Evolutionary conservation across 768 basidiomycete species (phyloP).

Genomic region (Leucogyrophana mollusca): DNA sequence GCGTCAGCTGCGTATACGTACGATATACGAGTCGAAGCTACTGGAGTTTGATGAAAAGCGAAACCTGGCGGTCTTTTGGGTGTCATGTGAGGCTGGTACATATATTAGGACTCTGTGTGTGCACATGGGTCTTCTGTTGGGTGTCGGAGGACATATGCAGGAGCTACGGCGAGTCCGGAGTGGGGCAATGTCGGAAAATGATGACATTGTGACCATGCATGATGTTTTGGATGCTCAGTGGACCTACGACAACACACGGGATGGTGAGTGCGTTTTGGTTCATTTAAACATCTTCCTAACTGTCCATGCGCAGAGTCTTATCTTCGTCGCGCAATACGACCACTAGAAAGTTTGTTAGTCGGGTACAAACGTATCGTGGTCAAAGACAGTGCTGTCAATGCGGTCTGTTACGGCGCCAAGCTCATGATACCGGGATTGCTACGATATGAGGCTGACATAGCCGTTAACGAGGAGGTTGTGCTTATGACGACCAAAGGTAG

Average conservation of each 20-base stretch:
- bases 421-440: conserved; percentile 99
- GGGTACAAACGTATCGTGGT: conserved; percentile 99
- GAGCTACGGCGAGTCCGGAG: conserved; percentile 92
- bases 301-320: conserved; percentile 76
- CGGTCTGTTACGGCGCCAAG: conserved; percentile 98
- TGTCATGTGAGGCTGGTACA: conserved; percentile 97
- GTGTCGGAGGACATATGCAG: conserved; percentile 99
- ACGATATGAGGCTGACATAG: conserved; percentile 94
- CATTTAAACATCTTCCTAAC: conserved; percentile 12
- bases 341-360: conserved; percentile 89
- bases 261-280: conserved; percentile 55
- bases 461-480: conserved; percentile 93
- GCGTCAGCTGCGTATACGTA: conserved; percentile 94
- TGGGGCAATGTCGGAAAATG: conserved; percentile 96
- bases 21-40: conserved; percentile 93
- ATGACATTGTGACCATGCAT: conserved; percentile 99
- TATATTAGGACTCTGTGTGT: conserved; percentile 96
- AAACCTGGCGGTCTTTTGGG: conserved; percentile 97
- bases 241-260: conserved; percentile 95
- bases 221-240: conserved; percentile 99
- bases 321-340: conserved; percentile 90
- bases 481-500: conserved; percentile 97
- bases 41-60: conserved; percentile 97
- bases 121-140: conserved; percentile 89
- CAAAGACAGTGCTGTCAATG: conserved; percentile 98